Base-by-base conservation (phyloP, 2,329 filamentous ascomycete species). In the Chaetomiaceae sp. region DNA sequence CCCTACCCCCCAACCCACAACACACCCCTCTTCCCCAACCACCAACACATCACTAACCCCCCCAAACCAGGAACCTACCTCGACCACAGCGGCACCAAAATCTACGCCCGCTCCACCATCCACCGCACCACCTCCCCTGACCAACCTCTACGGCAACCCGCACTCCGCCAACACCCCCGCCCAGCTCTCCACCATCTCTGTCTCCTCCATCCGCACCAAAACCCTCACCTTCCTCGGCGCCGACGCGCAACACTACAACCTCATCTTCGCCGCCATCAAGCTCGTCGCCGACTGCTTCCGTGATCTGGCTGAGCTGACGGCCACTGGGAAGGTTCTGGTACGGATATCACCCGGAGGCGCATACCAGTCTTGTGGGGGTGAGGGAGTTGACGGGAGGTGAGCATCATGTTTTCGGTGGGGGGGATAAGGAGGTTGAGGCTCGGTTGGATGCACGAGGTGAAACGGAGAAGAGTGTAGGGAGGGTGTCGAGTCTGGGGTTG, bases 321-420 rank as follows among this genome's bases (percentile, higher is more conserved):
- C n/a, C n/a, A n/a, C n/a, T n/a, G 70, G 47, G 65, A 72, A 38
- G 64, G 70, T 82, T 83, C 63, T 78, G 77, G 72, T 84, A 82
- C 63, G 78, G 77, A 15, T 83, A 83, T 59, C 82, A 85, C 65
- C 73, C 75, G 53, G 82, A 84, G 59, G 72, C 78, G 2, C 82
- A 85, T 64, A 85, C 81, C 11, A 84, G 80, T 60, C 67, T 85
- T 20, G 78, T 94, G 25, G 89, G 89, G 0, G 79, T 88, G 11
- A 77, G 89, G 48, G 83, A 89, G 69, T 66, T 82, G 47, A 81
- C 85, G 51, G 79, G 79, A 63, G 71, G 69, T 51, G 80, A 80
- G 64, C 68, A 61, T 56, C 72, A 69, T 58, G 89, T 82, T 88
- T 87, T 63, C n/a, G 71, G 70, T 62, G 71, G 70, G 49, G 76